These are phyloP conservation scores for Penicillium canariense DNA, from an alignment of 495 filamentous ascomycete species.

Conservation along the genomic window DNA sequence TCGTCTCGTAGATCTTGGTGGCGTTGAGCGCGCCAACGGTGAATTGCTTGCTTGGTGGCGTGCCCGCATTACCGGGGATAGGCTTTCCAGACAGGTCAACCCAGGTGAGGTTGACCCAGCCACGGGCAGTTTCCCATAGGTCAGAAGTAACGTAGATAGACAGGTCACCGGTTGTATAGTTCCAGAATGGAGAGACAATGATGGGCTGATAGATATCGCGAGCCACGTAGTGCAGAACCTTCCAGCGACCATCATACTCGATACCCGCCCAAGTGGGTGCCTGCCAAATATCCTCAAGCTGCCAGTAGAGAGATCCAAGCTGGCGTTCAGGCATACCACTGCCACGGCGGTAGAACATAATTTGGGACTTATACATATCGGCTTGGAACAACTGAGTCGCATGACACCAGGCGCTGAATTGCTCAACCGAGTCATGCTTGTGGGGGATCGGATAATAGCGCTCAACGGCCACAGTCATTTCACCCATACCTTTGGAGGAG, in stretches of 20 bases:
- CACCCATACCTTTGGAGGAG: slow-evolving; percentile 49
- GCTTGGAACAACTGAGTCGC: slow-evolving; percentile 68
- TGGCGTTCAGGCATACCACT: slow-evolving; percentile 59
- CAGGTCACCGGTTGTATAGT: slow-evolving; percentile 52
- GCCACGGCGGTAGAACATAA: slow-evolving; percentile 64
- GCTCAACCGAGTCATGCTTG: slow-evolving; percentile 54
- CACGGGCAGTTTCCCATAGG: slow-evolving; percentile 37
- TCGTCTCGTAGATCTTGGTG: slow-evolving; percentile 50
- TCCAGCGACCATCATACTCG: slow-evolving; percentile 65
- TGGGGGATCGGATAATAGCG: slow-evolving; percentile 62
- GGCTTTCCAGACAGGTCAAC: slow-evolving; percentile 38
- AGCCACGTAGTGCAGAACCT: slow-evolving; percentile 59
- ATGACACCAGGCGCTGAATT: slow-evolving; percentile 69
- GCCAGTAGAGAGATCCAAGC: slow-evolving; percentile 66
- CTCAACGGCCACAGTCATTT: slow-evolving; percentile 63
- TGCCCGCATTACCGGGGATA: slow-evolving; percentile 30
- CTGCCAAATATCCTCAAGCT: slow-evolving; percentile 69
- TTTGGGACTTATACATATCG: slow-evolving; percentile 62
- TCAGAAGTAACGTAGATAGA: slow-evolving; percentile 57
- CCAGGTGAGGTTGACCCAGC: slow-evolving; percentile 40
- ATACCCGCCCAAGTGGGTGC: slow-evolving; percentile 66
- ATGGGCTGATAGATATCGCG: slow-evolving; percentile 61
- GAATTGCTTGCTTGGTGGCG: slow-evolving; percentile 38
- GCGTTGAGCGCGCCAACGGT: slow-evolving; percentile 60
- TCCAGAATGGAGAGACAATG: slow-evolving; percentile 62